Evolutionary conservation across 2,329 filamentous ascomycete genomes (phyloP).

Genomic region (Dothidotthia symphoricarpi): DNA sequence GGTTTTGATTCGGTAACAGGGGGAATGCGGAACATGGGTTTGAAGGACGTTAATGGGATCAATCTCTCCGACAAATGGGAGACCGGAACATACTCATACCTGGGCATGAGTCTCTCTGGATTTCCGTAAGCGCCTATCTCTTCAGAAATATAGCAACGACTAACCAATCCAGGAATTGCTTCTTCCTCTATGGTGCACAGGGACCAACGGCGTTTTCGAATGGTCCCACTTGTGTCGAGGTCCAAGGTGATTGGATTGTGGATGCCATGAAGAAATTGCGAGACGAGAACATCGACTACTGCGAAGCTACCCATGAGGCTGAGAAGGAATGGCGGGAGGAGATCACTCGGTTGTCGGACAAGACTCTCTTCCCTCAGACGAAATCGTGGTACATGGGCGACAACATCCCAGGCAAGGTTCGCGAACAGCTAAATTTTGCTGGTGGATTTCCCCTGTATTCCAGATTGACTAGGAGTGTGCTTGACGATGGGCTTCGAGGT

Average conservation of each 20-base stretch:
- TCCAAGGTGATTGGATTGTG: conserved; percentile 48
- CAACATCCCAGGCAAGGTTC: conserved; percentile 48
- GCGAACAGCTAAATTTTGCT: conserved; percentile 48
- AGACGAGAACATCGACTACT: conserved; percentile 40
- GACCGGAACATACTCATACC: conserved; percentile 42
- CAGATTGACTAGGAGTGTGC: conserved; percentile 39
- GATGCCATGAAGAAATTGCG: conserved; percentile 43
- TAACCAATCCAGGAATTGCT: conserved; percentile 37
- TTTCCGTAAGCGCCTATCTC: conserved; percentile 29
- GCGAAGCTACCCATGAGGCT: conserved; percentile 44
- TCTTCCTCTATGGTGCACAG: conserved; percentile 49
- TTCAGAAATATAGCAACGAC: not conserved
- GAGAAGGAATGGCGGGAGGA: conserved; percentile 45
- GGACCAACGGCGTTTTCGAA: conserved; percentile 50
- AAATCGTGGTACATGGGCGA: conserved; percentile 48
- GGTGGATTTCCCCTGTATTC: conserved; percentile 45
- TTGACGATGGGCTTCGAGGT: conserved; percentile 39
- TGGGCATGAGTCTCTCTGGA: conserved; percentile 45
- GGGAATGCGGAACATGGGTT: conserved; percentile 44
- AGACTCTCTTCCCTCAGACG: conserved; percentile 44
- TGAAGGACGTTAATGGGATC: conserved; percentile 40
- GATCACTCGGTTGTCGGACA: conserved; percentile 43
- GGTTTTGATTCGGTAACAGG: conserved; percentile 49
- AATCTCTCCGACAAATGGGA: conserved; percentile 45
- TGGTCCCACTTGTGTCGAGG: conserved; percentile 47